Conservation (phyloP, 116 monocot genomes). For the Cymodocea nodosa region DNA sequence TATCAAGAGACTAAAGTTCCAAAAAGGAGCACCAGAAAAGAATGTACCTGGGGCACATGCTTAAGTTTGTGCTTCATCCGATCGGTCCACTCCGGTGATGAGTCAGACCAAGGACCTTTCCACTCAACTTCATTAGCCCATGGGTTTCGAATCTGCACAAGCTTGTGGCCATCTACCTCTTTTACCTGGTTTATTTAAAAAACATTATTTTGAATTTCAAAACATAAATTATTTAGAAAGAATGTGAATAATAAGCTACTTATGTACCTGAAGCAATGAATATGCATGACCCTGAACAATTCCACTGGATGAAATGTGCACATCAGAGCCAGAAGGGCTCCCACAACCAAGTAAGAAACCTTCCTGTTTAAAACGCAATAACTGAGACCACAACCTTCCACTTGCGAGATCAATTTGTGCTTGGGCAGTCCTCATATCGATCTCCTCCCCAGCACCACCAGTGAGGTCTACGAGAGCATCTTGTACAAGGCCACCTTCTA, state of each 20-base stretch:
- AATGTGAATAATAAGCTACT: background rate
- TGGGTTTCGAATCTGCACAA: constrained; percentile 96
- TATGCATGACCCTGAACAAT: constrained; percentile 99
- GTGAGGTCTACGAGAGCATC: constrained; percentile 99
- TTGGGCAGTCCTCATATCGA: constrained; percentile 90
- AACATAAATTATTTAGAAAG: background rate
- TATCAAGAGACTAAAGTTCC: background rate
- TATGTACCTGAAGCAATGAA: constrained; percentile 84
- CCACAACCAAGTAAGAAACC: constrained; percentile 98
- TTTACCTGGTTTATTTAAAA: constrained; percentile 41
- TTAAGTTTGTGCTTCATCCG: constrained; percentile 97
- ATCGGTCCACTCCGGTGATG: constrained; percentile 95
- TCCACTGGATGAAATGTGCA: constrained; percentile 90
- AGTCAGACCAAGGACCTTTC: constrained; percentile 99
- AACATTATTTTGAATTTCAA: background rate
- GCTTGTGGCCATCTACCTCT: constrained; percentile 98
- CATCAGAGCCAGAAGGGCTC: constrained; percentile 97
- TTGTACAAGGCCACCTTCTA: constrained; percentile 99
- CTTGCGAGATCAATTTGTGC: constrained; percentile 98
- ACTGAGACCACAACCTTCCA: constrained; percentile 95
- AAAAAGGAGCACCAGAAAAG: background rate
- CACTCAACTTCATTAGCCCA: constrained; percentile 99
- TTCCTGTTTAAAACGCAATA: constrained; percentile 87
- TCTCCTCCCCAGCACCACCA: constrained; percentile 98
- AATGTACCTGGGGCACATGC: constrained; percentile 72